Conservation (phyloP, 2,329 filamentous ascomycete genomes). For the Trichoderma arundinaceum region DNA sequence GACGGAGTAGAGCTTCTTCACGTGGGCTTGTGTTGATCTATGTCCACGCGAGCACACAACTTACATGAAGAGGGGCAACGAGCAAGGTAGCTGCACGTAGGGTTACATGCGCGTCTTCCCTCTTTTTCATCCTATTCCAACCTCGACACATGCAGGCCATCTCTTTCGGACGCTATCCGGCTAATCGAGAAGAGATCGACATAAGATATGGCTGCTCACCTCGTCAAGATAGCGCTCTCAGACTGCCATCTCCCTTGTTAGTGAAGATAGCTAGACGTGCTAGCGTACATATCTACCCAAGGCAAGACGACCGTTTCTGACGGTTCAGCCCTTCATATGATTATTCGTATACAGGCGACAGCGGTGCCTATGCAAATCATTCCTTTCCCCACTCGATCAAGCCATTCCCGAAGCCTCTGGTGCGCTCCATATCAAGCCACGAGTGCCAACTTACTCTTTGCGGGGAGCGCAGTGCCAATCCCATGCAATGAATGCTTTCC, state of each 20-base stretch:
- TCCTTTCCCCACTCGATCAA: background rate
- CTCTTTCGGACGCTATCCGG: background rate
- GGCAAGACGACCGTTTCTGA: background rate
- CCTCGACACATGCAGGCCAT: background rate
- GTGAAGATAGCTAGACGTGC: background rate
- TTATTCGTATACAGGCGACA: no score
- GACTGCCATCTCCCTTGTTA: background rate
- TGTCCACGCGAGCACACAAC: constrained; percentile 1
- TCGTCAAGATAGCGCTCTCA: background rate
- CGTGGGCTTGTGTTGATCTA: background rate
- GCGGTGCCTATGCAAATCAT: background rate
- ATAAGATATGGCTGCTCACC: background rate
- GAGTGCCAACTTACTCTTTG: background rate
- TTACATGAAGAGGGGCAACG: constrained; percentile 22
- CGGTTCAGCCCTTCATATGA: background rate
- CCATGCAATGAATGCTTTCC: constrained; percentile 14
- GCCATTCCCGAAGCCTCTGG: background rate
- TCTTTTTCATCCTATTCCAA: background rate
- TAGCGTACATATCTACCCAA: background rate
- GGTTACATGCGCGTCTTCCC: constrained; percentile 24
- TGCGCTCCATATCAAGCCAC: background rate
- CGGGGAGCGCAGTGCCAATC: background rate
- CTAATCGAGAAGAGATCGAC: constrained; percentile 9
- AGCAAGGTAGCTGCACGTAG: constrained; percentile 8
- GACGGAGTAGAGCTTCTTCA: background rate